Base-by-base conservation (phyloP, 306 rosid species). In the Trifolium fragiferum region DNA sequence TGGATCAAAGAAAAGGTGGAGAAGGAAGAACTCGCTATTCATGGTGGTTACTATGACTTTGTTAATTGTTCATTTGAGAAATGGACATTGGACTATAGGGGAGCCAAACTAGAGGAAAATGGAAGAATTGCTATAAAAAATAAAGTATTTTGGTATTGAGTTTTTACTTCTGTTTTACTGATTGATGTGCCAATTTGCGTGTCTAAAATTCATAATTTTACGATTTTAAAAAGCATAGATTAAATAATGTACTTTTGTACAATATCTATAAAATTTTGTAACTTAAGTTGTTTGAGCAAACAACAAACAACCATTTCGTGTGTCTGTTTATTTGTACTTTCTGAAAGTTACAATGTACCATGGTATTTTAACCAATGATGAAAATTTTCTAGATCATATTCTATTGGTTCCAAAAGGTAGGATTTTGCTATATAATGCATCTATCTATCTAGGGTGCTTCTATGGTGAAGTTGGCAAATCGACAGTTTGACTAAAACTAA, bases 21-120 rank as follows among this genome's bases (percentile, higher is more conserved):
- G 53, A 84, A 80, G 7, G 96, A 85, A 54, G 68, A 84, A 79
- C 92, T 91, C 23, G 78, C 68, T 63, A 55, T 94, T 72, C 99
- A 94, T 64, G 99, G 97, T 62, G 95, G 97, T 47, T 94, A 94
- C 83, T 94, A 94, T 65, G 86, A 92, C 88, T 94, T 94, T 51
- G 84, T 85, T 49, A 85, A 94, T 44, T 92, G 99, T 84, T 82
- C 99, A 64, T 94, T 94, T 67, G 99, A 94, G 92, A 94, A 94
- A 75, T 94, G 99, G 99, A 87, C 97, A 72, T 80, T 94, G 53
- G 97, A 94, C 82, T 90, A 86, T 69, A 46, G 85, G 63, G 90
- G 85, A 78, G 82, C 83, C 72, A 78, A 79, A 73, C 73, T 66
- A 54, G 85, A 83, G 73, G 83, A 63, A 82, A 79, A 61, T 67